A percentile compares a stretch with the other conserved stretches of the same genome.
Evolutionary conservation across 2,329 filamentous ascomycete genomes (phyloP).

Genomic region (Talaromyces sp.): DNA sequence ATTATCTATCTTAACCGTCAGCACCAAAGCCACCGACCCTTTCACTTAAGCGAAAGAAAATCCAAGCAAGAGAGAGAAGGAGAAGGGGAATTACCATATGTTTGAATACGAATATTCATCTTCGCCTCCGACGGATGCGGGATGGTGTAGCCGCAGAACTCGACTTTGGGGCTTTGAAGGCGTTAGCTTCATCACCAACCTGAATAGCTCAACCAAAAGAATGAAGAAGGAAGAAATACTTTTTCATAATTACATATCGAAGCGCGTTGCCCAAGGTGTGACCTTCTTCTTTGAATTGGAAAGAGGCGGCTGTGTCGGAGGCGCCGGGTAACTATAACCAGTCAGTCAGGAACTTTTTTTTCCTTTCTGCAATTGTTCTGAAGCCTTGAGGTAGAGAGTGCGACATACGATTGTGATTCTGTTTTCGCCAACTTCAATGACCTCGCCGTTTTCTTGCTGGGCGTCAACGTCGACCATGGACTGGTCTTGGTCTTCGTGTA

Average conservation of each 20-base stretch:
- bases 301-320: conserved; percentile 81
- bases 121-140: conserved; percentile 93
- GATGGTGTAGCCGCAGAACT: conserved; percentile 97
- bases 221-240: conserved; percentile 53
- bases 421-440: conserved; percentile 42
- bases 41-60: background rate
- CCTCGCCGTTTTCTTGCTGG: conserved; percentile 46
- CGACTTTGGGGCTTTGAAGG: conserved; percentile 73
- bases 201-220: too few relatives aligned
- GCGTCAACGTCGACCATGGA: conserved; percentile 43
- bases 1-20: conserved; percentile 49
- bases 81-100: conserved; percentile 67
- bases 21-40: background rate
- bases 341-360: background rate
- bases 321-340: conserved; percentile 70
- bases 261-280: conserved; percentile 94
- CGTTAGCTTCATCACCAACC: conserved; percentile 12
- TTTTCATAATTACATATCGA: conserved; percentile 97
- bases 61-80: background rate
- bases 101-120: conserved; percentile 97
- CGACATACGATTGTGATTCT: conserved; percentile 59
- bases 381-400: too few relatives aligned
- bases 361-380: too few relatives aligned
- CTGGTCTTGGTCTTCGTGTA: conserved; percentile 41
- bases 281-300: conserved; percentile 89